phyloP scores from a whole-genome alignment of 768 basidiomycete species.

The Sarcodon aspratus region DNA sequence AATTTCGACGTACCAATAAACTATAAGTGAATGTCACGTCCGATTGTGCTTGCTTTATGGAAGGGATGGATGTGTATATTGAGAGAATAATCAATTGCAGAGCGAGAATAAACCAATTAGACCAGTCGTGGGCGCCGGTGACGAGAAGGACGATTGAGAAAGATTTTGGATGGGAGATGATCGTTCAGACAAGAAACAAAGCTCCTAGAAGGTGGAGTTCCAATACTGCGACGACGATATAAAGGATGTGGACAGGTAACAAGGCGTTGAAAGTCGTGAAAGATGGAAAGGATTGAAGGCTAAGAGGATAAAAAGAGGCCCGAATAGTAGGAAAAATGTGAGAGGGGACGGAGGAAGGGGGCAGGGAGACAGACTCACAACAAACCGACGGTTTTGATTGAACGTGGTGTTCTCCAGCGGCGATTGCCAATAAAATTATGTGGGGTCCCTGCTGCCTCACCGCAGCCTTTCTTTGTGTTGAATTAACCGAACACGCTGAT shows the following conservation, averaged over 20 bases:
- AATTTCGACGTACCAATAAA: conserved; percentile 30
- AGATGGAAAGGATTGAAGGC: conserved; percentile 1
- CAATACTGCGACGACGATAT: conserved; percentile 12
- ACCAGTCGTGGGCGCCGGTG: conserved; percentile 17
- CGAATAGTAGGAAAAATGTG: conserved; percentile 13
- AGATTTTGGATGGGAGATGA: too few species aligned
- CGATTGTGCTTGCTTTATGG: conserved; percentile 36
- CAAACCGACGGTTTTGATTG: conserved; percentile 57
- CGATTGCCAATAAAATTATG: conserved; percentile 27
- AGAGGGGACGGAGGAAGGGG: conserved; percentile 34
- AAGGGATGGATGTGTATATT: conserved; percentile 28
- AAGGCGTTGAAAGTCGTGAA: not conserved
- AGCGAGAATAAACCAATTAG: conserved; percentile 17
- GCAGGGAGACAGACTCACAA: conserved; percentile 44
- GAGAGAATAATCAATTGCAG: conserved; percentile 37
- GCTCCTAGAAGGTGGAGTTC: not conserved
- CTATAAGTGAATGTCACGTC: conserved; percentile 34
- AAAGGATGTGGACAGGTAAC: conserved; percentile 4
- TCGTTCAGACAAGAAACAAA: too few species aligned
- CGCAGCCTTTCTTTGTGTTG: conserved; percentile 2
- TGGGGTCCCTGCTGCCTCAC: conserved; percentile 3
- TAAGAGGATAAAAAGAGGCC: conserved; percentile 1
- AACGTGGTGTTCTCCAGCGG: conserved; percentile 61
- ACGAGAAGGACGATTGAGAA: conserved; percentile 9
- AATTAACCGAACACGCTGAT: conserved; percentile 7